Base-by-base conservation (phyloP, 129 eudicot genomes). In the Deinandra increscens region DNA sequence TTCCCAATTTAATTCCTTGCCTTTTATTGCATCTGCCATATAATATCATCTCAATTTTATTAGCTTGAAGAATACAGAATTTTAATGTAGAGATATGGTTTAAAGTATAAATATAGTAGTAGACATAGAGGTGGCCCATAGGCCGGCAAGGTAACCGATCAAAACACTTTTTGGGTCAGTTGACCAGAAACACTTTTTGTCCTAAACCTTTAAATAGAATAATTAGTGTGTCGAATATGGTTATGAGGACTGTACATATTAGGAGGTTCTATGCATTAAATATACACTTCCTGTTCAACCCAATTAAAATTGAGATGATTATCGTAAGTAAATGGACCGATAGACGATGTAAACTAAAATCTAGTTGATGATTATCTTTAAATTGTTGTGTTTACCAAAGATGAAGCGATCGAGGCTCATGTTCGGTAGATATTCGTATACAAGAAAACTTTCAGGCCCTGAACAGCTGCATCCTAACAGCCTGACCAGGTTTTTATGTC, bases 401-500 rank as follows among this genome's bases (percentile, higher is more conserved):
- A 91, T 85, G 83, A 83, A 88, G 43, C 68, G 85, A 76, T 91
- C 96, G 7, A 91, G 93, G 81, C 96, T 91, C 83, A 56, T 78
- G 75, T 88, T 85, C 3, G 90, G 83, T 70, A 88, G 63, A 54
- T 69, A 91, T 67, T 91, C 96, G 15, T 87, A 87, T 55, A 87
- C 87, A 66, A 88, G 95, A 78, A 91, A 90, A 66, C 96, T 85
- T 66, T 83, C 92, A 0, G 91, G 96, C 23, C 96, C 96, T 15
- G 87, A 85, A 59, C 91, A 88, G 67, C 91, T 85, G 85, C 96
- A 88, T 65, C 96, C 92, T 63, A 88, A 75, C 46, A 88, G 66
- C 78, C 87, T 81, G 39, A 88, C 96, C 36, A 88, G 81, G 64
- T 88, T 88, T 73, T 85, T 85, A 72, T 88, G 96, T 65, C 85